Evolutionary conservation across 2,329 filamentous ascomycete species (phyloP).

Genomic region (Daldinia sp.): DNA sequence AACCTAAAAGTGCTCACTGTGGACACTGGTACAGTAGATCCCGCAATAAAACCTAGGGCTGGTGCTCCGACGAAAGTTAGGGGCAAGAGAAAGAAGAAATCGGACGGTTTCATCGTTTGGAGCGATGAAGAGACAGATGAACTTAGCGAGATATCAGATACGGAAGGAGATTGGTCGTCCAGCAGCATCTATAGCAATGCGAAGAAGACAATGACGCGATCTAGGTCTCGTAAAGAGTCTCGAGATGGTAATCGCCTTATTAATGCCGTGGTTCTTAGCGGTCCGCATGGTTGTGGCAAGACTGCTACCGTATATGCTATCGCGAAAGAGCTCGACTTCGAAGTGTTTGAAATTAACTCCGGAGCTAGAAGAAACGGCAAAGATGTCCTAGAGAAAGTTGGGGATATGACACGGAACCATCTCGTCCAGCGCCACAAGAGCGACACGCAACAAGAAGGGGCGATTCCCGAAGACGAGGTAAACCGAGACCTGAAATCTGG

Average conservation of each 20-base stretch:
- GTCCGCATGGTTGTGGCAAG: conserved; percentile 90
- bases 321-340: conserved; percentile 89
- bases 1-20: conserved; percentile 80
- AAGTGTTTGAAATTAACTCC: conserved; percentile 93
- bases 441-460: conserved; percentile 41
- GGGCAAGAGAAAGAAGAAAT: conserved; percentile 75
- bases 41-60: conserved; percentile 45
- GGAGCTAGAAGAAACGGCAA: conserved; percentile 84
- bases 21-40: conserved; percentile 62
- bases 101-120: conserved; percentile 82
- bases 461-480: conserved; percentile 55
- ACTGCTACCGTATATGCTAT: conserved; percentile 91
- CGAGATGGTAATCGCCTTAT: conserved; percentile 61
- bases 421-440: conserved; percentile 69
- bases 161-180: conserved; percentile 59
- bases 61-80: conserved; percentile 61
- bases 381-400: conserved; percentile 89
- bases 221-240: conserved; percentile 35
- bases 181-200: conserved; percentile 48
- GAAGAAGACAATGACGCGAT: conserved; percentile 65
- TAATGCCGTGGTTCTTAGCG: conserved; percentile 88
- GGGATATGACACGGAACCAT: conserved; percentile 97
- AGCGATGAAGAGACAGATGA: conserved; percentile 78
- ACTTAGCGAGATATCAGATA: conserved; percentile 73
- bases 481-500: conserved; percentile 69